Percentiles rank a stretch among this genome's conserved stretches.
These are phyloP conservation scores for Grifola frondosa DNA, from an alignment of 1,284 basidiomycete species.

Conservation along the genomic window DNA sequence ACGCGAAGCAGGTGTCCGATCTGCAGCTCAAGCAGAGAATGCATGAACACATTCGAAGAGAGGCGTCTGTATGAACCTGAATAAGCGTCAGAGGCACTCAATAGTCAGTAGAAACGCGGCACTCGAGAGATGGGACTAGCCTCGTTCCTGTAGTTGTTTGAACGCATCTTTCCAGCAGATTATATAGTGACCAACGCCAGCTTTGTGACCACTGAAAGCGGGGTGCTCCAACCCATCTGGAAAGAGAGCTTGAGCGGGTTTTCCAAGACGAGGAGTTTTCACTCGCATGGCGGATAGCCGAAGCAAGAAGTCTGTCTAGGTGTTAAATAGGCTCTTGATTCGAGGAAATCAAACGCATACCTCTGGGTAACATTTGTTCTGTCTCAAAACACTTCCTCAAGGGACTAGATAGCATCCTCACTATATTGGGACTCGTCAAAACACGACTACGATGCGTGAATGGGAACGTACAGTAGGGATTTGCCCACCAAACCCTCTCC, in stretches of 20 bases:
- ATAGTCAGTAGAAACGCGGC: neutral
- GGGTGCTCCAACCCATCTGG: conserved; percentile 72
- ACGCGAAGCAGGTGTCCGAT: conserved; percentile 64
- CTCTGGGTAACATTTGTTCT: conserved; percentile 52
- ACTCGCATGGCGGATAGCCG: conserved; percentile 53
- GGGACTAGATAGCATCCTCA: conserved; percentile 69
- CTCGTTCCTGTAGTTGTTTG: conserved; percentile 30
- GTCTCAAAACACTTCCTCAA: conserved; percentile 56
- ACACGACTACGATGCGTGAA: neutral
- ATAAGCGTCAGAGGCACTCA: neutral
- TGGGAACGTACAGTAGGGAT: conserved; percentile 62
- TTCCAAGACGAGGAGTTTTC: conserved; percentile 27
- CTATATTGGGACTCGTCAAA: conserved; percentile 35
- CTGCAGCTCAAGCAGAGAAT: conserved; percentile 48
- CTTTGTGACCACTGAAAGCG: conserved; percentile 48
- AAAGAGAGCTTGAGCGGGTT: conserved; percentile 35
- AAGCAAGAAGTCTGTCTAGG: conserved; percentile 58
- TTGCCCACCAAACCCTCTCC: conserved; percentile 68
- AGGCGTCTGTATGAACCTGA: conserved; percentile 12
- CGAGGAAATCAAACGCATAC: conserved; percentile 38
- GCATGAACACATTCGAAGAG: conserved; percentile 16
- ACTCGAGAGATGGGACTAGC: conserved; percentile 29
- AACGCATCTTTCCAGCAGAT: conserved; percentile 56
- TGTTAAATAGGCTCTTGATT: too few species aligned
- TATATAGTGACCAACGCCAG: conserved; percentile 49